A percentile compares a stretch with the other conserved stretches of the same genome.
Conservation (phyloP, 176 grass and related monocot genomes). For the Microstegium vimineum region DNA sequence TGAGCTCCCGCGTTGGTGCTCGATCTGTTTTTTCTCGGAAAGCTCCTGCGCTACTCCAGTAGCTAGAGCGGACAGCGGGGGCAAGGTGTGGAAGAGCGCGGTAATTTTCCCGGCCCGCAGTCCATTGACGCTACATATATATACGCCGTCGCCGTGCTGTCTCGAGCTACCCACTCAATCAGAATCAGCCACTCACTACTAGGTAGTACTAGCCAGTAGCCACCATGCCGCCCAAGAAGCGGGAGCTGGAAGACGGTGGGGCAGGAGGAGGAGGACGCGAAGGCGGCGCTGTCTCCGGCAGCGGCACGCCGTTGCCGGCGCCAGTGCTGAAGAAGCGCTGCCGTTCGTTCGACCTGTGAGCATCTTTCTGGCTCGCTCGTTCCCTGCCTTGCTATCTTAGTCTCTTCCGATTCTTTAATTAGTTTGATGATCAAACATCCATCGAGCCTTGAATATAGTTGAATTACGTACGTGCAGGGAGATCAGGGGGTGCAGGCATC, state of each 20-base stretch:
- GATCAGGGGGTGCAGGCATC: constrained; percentile 27
- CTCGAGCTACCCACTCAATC: too few species aligned
- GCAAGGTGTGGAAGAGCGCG: too few species aligned
- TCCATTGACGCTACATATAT: too few species aligned
- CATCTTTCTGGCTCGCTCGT: too few species aligned
- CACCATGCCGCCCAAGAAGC: not conserved
- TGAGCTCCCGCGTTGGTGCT: too few species aligned
- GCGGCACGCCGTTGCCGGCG: not conserved
- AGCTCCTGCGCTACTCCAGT: too few species aligned
- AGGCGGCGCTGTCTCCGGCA: not conserved
- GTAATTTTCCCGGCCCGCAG: too few species aligned
- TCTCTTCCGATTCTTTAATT: not conserved
- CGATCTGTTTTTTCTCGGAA: too few species aligned
- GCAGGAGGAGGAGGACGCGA: not conserved
- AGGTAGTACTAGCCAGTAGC: too few species aligned
- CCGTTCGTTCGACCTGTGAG: constrained; percentile 8
- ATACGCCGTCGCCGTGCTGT: too few species aligned
- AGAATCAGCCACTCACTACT: too few species aligned
- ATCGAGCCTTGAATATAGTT: not conserved
- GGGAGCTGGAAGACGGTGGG: not conserved
- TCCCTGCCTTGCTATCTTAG: not conserved
- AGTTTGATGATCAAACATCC: not conserved
- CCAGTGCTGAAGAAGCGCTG: not conserved
- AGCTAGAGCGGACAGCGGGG: too few species aligned
- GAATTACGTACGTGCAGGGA: not conserved